A percentile compares a stretch with the other conserved stretches of the same genome.
Conservation (phyloP, 495 filamentous ascomycete genomes). For the Massariosphaeria phaeospora region DNA sequence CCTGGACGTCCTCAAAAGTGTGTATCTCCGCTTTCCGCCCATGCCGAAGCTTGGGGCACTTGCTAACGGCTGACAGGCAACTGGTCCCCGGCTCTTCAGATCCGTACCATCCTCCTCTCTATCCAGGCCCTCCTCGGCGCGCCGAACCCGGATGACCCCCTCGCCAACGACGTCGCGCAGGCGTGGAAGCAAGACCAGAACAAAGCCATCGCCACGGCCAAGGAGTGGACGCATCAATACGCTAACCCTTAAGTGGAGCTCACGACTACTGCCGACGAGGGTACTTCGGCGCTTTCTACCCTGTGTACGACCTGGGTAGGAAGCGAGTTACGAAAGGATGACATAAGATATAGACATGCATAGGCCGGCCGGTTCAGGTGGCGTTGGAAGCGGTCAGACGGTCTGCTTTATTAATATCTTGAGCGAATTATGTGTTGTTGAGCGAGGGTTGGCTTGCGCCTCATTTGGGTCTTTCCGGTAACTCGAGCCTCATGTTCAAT, state of each 20-base stretch:
- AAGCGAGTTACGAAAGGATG: too few relatives aligned
- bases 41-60: not conserved
- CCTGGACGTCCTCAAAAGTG: slow-evolving; percentile 96
- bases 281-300: too few relatives aligned
- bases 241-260: slow-evolving; percentile 24
- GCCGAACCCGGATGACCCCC: slow-evolving; percentile 93
- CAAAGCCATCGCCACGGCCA: slow-evolving; percentile 82
- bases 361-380: too few relatives aligned
- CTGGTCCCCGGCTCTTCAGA: slow-evolving; percentile 97
- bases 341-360: too few relatives aligned
- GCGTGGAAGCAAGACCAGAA: slow-evolving; percentile 94
- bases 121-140: slow-evolving; percentile 96
- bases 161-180: slow-evolving; percentile 97
- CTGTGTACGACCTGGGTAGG: too few relatives aligned
- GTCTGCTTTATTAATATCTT: too few relatives aligned
- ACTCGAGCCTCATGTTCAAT: too few relatives aligned
- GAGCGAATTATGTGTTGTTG: too few relatives aligned
- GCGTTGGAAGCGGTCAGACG: too few relatives aligned
- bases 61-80: slow-evolving; percentile 60
- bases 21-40: slow-evolving; percentile 7
- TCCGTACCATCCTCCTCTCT: slow-evolving; percentile 92
- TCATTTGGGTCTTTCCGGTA: too few relatives aligned
- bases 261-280: too few relatives aligned
- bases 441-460: too few relatives aligned
- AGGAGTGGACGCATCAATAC: slow-evolving; percentile 65